Conservation (phyloP, 2,329 filamentous ascomycete genomes). For the Alternaria triticina region DNA sequence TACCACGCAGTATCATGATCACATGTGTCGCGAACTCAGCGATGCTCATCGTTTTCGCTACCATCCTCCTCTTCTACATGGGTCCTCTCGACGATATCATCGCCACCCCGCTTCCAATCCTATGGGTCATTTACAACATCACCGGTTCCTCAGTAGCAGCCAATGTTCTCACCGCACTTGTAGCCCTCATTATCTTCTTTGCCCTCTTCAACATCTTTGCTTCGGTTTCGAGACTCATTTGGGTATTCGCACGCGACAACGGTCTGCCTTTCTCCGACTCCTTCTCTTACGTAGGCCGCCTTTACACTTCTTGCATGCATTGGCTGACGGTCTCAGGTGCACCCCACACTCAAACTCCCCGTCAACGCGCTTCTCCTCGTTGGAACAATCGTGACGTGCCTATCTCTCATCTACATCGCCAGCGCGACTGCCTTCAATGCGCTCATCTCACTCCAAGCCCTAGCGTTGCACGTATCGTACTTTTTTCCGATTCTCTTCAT, state of each 20-base stretch:
- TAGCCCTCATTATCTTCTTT: conserved; percentile 50
- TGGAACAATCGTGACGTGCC: conserved; percentile 37
- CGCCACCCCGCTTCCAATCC: conserved; percentile 29
- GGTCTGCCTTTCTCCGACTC: conserved; percentile 49
- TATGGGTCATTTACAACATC: conserved; percentile 51
- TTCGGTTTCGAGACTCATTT: conserved; percentile 57
- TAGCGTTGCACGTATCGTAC: conserved; percentile 44
- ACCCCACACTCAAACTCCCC: conserved; percentile 35
- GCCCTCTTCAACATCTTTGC: conserved; percentile 54
- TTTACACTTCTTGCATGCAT: too few relatives aligned
- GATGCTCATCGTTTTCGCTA: conserved; percentile 52
- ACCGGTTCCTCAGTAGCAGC: conserved; percentile 51
- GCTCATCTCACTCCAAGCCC: conserved; percentile 39
- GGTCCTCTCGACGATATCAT: conserved; percentile 43
- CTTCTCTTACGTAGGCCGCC: conserved; percentile 38
- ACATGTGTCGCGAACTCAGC: conserved; percentile 53
- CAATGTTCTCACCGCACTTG: conserved; percentile 49
- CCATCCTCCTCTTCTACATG: conserved; percentile 55
- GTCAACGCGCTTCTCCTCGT: conserved; percentile 33
- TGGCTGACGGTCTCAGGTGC: conserved; percentile 22
- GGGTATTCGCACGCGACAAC: conserved; percentile 59
- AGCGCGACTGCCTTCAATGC: conserved; percentile 46
- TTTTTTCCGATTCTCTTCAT: conserved; percentile 40
- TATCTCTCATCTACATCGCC: conserved; percentile 41
- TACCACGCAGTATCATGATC: conserved; percentile 49